These are phyloP conservation scores for Myriosclerotinia duriaeana DNA, from an alignment of 2,329 filamentous ascomycete species.

Conservation along the genomic window DNA sequence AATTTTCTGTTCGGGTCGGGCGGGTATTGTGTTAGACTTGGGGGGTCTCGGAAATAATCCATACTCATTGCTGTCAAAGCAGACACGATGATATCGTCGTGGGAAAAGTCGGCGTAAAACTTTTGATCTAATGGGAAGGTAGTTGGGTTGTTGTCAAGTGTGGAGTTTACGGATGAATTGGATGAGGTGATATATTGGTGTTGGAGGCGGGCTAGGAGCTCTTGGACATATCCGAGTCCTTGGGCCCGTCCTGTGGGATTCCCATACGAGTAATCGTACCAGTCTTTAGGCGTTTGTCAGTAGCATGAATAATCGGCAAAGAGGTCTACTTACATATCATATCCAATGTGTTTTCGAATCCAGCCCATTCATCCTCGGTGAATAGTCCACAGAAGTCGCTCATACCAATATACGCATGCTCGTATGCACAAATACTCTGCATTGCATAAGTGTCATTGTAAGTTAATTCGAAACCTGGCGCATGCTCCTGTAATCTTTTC, in stretches of 20 bases:
- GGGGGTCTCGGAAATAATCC: constrained; percentile 53
- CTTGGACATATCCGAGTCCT: constrained; percentile 82
- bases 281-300: constrained; percentile 34
- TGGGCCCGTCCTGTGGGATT: constrained; percentile 78
- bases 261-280: constrained; percentile 75
- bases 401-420: constrained; percentile 50
- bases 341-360: constrained; percentile 54
- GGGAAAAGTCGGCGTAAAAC: constrained; percentile 84
- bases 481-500: constrained; percentile 48
- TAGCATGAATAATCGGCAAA: background rate
- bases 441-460: constrained; percentile 52
- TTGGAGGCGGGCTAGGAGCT: constrained; percentile 77
- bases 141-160: constrained; percentile 62
- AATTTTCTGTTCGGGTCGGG: constrained; percentile 49
- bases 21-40: constrained; percentile 46
- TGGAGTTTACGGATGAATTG: constrained; percentile 71
- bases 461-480: constrained; percentile 52
- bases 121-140: constrained; percentile 69
- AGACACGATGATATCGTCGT: constrained; percentile 81
- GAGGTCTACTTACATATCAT: constrained; percentile 49
- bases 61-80: constrained; percentile 57
- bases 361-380: constrained; percentile 54
- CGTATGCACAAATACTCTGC: constrained; percentile 56
- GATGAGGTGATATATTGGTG: constrained; percentile 63
- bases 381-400: constrained; percentile 55